These are phyloP conservation scores for Eutrema yunnanense DNA, from an alignment of 345 rosid genomes.

Conservation along the genomic window DNA sequence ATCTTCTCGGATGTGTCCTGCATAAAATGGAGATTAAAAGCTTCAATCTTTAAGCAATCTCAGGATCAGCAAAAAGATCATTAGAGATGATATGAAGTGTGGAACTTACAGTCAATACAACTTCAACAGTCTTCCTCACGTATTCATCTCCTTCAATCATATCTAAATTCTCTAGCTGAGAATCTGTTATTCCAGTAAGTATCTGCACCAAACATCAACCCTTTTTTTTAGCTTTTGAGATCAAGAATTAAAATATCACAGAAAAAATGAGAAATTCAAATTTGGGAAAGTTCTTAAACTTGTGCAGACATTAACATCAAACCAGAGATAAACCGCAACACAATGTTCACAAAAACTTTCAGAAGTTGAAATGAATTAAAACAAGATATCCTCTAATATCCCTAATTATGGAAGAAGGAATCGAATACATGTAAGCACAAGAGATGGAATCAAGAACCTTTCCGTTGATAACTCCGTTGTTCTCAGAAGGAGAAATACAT, in stretches of 20 bases:
- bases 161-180: constrained; percentile 57
- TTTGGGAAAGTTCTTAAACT: too few species aligned
- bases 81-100: not conserved
- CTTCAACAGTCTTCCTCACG: constrained; percentile 50
- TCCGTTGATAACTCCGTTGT: constrained; percentile 39
- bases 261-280: not conserved
- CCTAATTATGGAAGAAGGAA: not conserved
- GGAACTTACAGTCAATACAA: constrained; percentile 43
- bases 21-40: not conserved
- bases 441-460: constrained; percentile 30
- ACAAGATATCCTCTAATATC: too few species aligned
- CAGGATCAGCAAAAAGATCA: not conserved
- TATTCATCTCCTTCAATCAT: constrained; percentile 72
- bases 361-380: not conserved
- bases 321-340: not conserved
- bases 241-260: not conserved
- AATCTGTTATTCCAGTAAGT: constrained; percentile 53
- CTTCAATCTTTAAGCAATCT: not conserved
- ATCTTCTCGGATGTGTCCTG: constrained; percentile 50
- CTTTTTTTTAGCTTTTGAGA: not conserved
- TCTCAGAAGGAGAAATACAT: constrained; percentile 54
- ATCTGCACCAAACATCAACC: constrained; percentile 37
- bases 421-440: not conserved
- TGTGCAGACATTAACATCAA: too few species aligned
- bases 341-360: not conserved